Percentiles rank a stretch among this genome's conserved stretches.
These are phyloP conservation scores for Xylaria polymorpha DNA, from an alignment of 2,329 filamentous ascomycete species.

Conservation along the genomic window DNA sequence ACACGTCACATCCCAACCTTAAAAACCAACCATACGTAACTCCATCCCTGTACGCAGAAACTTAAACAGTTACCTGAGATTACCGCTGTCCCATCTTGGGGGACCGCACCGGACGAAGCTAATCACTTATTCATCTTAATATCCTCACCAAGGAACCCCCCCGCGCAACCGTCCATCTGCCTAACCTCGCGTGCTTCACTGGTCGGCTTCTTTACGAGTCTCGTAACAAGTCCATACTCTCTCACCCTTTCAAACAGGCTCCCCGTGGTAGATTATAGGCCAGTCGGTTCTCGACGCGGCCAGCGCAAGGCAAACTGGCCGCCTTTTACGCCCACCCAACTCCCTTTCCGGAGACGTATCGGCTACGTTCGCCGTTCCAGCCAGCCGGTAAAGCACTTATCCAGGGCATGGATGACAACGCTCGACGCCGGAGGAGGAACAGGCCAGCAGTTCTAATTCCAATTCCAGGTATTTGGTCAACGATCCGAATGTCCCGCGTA, in stretches of 20 bases:
- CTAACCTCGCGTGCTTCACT: conserved; percentile 39
- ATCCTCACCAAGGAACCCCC: conserved; percentile 33
- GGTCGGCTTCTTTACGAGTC: conserved; percentile 31
- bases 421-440: conserved; percentile 78
- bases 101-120: conserved; percentile 39
- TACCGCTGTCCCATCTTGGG: conserved; percentile 8
- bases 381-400: conserved; percentile 63
- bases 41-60: conserved; percentile 10
- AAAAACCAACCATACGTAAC: conserved; percentile 37
- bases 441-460: conserved; percentile 71
- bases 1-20: conserved; percentile 36
- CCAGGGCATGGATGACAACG: conserved; percentile 82
- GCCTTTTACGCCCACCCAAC: conserved; percentile 69
- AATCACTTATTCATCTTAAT: conserved; percentile 36
- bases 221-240: conserved; percentile 27
- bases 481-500: conserved; percentile 61
- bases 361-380: conserved; percentile 69
- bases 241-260: conserved; percentile 28
- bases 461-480: conserved; percentile 63
- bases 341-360: conserved; percentile 74
- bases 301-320: conserved; percentile 69
- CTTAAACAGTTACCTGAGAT: conserved; percentile 6
- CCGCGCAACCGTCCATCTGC: conserved; percentile 38
- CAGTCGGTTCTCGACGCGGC: conserved; percentile 50
- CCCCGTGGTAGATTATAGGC: conserved; percentile 38